phyloP scores from a whole-genome alignment of 495 filamentous ascomycete genomes.

The Penicillium waksmanii region DNA sequence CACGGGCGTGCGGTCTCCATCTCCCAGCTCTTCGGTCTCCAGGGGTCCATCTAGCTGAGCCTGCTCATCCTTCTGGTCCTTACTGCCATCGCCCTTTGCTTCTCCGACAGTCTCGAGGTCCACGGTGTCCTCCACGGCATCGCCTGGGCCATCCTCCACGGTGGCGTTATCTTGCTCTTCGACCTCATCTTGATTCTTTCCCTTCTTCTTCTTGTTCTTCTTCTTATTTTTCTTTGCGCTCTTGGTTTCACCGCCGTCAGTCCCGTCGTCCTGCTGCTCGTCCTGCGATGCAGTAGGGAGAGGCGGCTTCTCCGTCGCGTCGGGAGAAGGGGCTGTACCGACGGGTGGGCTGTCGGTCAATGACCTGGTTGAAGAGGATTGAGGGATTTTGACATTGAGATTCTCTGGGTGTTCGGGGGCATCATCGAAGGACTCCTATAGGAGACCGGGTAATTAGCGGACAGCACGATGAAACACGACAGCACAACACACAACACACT shows the following conservation, averaged over 20 bases:
- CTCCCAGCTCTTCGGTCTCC: conserved; percentile 16
- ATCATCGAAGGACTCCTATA: conserved; percentile 78
- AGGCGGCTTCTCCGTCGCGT: conserved; percentile 40
- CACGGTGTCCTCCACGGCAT: conserved; percentile 12
- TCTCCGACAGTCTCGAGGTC: conserved; percentile 13
- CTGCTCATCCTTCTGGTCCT: conserved; percentile 20
- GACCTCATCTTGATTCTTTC: conserved; percentile 8
- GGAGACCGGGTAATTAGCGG: conserved; percentile 7
- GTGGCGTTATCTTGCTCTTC: conserved; percentile 2
- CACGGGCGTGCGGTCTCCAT: conserved; percentile 39
- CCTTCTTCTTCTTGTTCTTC: conserved; percentile 35
- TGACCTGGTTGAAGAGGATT: conserved; percentile 46
- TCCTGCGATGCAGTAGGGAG: conserved; percentile 37
- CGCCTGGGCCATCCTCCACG: conserved; percentile 13
- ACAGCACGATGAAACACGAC: conserved; percentile 8
- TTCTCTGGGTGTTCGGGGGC: conserved; percentile 59
- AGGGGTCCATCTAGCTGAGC: conserved; percentile 17
- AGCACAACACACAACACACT: conserved; percentile 19
- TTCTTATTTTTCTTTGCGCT: conserved; percentile 18
- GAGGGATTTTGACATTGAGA: conserved; percentile 40
- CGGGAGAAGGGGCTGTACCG: conserved; percentile 40
- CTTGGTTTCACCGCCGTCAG: conserved; percentile 10
- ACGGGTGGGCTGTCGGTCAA: conserved; percentile 53
- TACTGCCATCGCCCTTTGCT: conserved; percentile 11
- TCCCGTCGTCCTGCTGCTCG: conserved; percentile 28